A percentile compares a stretch with the other conserved stretches of the same genome.
Evolutionary conservation across 129 eudicot species (phyloP).

Genomic region (Chrysanthemum seticuspe): DNA sequence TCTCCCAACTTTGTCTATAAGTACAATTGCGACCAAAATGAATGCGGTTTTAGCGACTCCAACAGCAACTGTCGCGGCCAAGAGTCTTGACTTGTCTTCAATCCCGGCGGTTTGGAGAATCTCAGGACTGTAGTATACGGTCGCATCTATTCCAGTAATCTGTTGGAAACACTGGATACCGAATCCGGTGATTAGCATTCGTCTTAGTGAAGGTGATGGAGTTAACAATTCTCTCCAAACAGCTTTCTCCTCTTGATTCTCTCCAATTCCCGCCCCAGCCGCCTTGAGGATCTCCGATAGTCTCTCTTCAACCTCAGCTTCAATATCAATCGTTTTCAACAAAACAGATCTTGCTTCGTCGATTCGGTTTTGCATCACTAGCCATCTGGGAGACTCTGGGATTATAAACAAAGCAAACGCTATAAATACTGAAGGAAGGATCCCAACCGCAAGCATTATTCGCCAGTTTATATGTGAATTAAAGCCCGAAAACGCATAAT

Average conservation of each 20-base stretch:
- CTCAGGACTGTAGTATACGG: slow-evolving; percentile 75
- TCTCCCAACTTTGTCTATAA: slow-evolving; percentile 64
- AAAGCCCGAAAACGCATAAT: slow-evolving; percentile 73
- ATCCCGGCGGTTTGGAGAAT: slow-evolving; percentile 65
- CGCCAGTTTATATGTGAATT: slow-evolving; percentile 67
- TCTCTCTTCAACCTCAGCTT: slow-evolving; percentile 64
- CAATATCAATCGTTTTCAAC: slow-evolving; percentile 51
- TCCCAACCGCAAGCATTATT: slow-evolving; percentile 81
- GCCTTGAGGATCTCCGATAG: slow-evolving; percentile 65
- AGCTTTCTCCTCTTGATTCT: slow-evolving; percentile 53
- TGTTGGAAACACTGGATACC: slow-evolving; percentile 83
- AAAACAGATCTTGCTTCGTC: slow-evolving; percentile 65
- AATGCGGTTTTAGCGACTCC: slow-evolving; percentile 66
- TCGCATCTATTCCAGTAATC: slow-evolving; percentile 75
- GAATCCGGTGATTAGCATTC: slow-evolving; percentile 71
- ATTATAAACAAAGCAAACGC: slow-evolving; percentile 62
- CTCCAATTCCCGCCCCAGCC: slow-evolving; percentile 50
- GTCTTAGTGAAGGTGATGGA: slow-evolving; percentile 56
- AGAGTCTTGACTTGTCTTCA: slow-evolving; percentile 44
- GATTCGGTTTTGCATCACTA: slow-evolving; percentile 73
- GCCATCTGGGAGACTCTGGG: slow-evolving; percentile 91
- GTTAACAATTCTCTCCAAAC: slow-evolving; percentile 71
- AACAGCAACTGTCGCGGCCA: slow-evolving; percentile 70
- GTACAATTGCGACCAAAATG: slow-evolving; percentile 52
- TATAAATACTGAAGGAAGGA: slow-evolving; percentile 68